Evolutionary conservation across 768 basidiomycete species (phyloP), one percentile per base, ranked within the genome.

Genomic region (Calocybe cyanea): DNA sequence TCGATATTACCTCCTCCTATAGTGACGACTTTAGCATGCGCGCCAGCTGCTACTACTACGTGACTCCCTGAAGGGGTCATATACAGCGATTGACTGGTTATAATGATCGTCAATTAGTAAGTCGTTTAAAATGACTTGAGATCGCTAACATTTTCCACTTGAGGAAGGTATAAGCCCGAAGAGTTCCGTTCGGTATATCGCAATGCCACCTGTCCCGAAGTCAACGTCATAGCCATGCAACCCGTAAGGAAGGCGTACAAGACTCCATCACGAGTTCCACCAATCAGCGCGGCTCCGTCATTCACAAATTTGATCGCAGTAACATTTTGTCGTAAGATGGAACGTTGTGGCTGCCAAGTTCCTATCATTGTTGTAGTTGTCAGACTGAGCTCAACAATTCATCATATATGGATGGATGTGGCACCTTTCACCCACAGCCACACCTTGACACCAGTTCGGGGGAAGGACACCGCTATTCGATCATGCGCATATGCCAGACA

Each of bases 191-290:
- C 0, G 81, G 81, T 48, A 86, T 66, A 56, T 80, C 77, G 53
- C 78, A 83, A 57, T 80, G 74, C 84, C 85, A 85, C 50, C 83
- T 85, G 46, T 20, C 46, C 32, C 53, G 38, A 47, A 21, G 13
- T 45, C 28, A 46, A 41, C 47, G n/a, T 30, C 39, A 8, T 4
- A 3, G 37, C 23, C 8, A 30, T 11, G 25, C 33, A 21, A 37
- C 21, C 21, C 43, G 19, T 35, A 36, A 35, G 7, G 32, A 31
- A 21, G 8, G 53, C 80, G 46, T 61, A 85, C 84, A 87, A 54
- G 15, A 81, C 78, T 9, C 85, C 85, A 53, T 87, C 84, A 43
- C 71, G 73, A 21, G 85, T 85, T 1, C 83, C 85, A 0, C 85
- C 84, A 18, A 87, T 64, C 36, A 87, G 63, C 38, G 78, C 81